Base-by-base conservation (phyloP, 108 stramenopile species). In the Licmophora abbreviata region DNA sequence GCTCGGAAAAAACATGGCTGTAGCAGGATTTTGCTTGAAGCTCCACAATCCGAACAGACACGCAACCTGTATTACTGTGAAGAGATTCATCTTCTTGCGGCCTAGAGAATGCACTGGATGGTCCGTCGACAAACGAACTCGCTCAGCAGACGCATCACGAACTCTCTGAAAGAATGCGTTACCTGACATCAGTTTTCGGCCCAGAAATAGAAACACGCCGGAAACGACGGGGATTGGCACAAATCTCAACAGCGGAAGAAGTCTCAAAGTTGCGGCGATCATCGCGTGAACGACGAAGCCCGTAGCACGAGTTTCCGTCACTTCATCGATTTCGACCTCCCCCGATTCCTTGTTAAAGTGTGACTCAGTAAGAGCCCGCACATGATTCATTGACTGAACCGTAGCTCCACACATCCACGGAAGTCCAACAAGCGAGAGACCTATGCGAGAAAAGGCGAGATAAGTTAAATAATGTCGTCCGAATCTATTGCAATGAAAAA, bases 401-500 rank as follows among this genome's bases (percentile, higher is more conserved):
- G 96, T 97, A 22, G 96, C 94, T 9, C 93, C 94, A 58, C 96
- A 97, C 93, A 95, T 95, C 96, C 96, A 97, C 21, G 96, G 96
- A n/a, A 97, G 67, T 7, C 96, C 96, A 37, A 89, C 41, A 6
- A 97, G 30, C 7, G 83, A 91, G 21, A 90, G 54, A 46, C 60
- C 83, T 82, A 28, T 12, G 32, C 36, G 8, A 0, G 3, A 50
- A 54, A 18, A 14, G 32, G 21, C 38, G 3, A 49, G 30, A 48
- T 11, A 33, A 30, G 22, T n/a, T n/a, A n/a, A n/a, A n/a, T n/a
- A n/a, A n/a, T n/a, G n/a, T n/a, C n/a, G n/a, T n/a, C n/a, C n/a
- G 43, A 43, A 17, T 37, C 23, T 34, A 45, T 18, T 22, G 10
- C 29, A 23, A 25, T 3, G 41, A 14, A 35, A 55, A 44, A 20